Evolutionary conservation across 1,139 yeast genomes (phyloP).

Genomic region (Pneumocystis wakefieldiae): DNA sequence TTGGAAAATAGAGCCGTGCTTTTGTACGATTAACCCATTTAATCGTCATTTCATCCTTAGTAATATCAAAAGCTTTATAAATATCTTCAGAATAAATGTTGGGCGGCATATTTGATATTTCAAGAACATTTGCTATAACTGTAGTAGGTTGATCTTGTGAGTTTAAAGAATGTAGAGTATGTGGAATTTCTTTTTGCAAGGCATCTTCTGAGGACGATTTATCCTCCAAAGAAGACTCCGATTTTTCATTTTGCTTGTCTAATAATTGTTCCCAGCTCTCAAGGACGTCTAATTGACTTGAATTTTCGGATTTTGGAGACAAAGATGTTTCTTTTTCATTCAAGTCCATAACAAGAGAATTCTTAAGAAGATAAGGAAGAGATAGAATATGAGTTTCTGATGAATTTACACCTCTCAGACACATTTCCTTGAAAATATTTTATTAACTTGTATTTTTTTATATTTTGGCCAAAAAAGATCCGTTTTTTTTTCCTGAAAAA

Average conservation of each 20-base stretch:
- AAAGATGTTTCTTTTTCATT: background rate
- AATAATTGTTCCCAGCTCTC: background rate
- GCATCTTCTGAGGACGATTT: background rate
- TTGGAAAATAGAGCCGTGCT: constrained; percentile 6
- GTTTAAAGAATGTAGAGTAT: background rate
- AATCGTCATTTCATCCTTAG: constrained; percentile 4
- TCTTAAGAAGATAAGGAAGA: background rate
- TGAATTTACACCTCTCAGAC: background rate
- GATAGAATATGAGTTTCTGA: background rate
- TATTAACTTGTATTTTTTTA: no score
- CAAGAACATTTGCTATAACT: background rate
- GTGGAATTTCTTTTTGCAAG: background rate
- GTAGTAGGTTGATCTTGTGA: background rate
- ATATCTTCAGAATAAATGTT: background rate
- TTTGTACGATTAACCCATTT: constrained; percentile 4
- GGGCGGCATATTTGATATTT: background rate
- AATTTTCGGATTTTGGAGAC: background rate
- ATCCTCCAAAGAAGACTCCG: background rate
- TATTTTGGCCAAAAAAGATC: background rate
- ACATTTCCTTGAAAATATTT: background rate
- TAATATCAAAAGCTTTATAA: constrained; percentile 6
- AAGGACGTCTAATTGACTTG: background rate
- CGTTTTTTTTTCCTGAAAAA: background rate
- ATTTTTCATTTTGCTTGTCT: background rate
- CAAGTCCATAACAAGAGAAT: background rate